Evolutionary conservation across 345 rosid genomes (phyloP).

Genomic region (Populus ilicifolia): DNA sequence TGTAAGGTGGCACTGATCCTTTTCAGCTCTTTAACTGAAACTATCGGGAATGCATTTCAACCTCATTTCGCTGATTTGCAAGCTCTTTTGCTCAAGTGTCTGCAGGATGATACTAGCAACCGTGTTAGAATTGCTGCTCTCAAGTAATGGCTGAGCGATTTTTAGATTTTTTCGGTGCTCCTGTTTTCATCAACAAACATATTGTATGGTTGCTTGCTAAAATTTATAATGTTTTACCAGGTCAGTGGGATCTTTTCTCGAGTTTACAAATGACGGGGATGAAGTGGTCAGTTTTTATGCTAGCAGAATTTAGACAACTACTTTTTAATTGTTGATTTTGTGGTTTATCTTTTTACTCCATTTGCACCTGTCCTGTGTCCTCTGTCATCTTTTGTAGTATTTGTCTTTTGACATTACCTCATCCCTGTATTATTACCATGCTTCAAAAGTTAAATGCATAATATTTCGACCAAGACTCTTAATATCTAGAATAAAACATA

Average conservation of each 20-base stretch:
- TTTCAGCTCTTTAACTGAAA: conserved; percentile 97
- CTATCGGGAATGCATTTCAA: conserved; percentile 81
- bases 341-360: neutral
- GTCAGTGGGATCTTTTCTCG: conserved; percentile 97
- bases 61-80: conserved; percentile 85
- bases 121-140: conserved; percentile 97
- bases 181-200: conserved; percentile 1
- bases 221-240: conserved; percentile 37
- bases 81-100: conserved; percentile 84
- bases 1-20: conserved; percentile 88
- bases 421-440: neutral
- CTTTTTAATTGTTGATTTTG: neutral
- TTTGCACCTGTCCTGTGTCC: neutral
- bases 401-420: neutral
- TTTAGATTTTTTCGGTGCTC: conserved; percentile 5
- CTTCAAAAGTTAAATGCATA: neutral
- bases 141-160: conserved; percentile 49
- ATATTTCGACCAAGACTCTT: neutral
- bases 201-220: conserved; percentile 11
- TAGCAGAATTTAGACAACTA: neutral
- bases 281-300: conserved; percentile 68
- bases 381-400: neutral
- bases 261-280: conserved; percentile 72
- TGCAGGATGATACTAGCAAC: conserved; percentile 87
- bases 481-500: neutral